These are phyloP conservation scores for Pugionium cornutum DNA, from an alignment of 345 rosid genomes.

Conservation along the genomic window DNA sequence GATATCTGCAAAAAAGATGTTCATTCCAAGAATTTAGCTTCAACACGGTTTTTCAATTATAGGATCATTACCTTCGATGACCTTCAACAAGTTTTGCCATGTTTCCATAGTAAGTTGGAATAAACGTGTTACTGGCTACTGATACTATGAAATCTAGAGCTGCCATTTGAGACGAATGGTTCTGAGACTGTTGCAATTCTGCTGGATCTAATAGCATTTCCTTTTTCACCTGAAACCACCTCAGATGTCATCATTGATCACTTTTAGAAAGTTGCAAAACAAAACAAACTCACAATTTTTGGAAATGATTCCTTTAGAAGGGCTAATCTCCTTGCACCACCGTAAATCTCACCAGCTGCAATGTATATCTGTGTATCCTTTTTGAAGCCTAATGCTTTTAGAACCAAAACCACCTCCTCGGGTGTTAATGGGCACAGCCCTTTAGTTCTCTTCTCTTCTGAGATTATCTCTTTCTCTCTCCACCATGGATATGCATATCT, in stretches of 20 bases:
- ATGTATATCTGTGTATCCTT: constrained; percentile 79
- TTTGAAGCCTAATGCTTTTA: constrained; percentile 71
- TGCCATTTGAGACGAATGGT: constrained; percentile 98
- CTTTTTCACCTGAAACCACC: constrained; percentile 68
- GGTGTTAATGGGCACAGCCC: constrained; percentile 94
- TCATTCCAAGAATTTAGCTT: background rate
- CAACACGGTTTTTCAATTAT: background rate
- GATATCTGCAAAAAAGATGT: constrained; percentile 49
- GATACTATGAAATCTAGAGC: constrained; percentile 90
- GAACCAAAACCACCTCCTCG: constrained; percentile 64
- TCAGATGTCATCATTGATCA: constrained; percentile 6
- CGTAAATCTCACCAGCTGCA: constrained; percentile 92
- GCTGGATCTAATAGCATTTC: constrained; percentile 69
- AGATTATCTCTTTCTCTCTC: constrained; percentile 89
- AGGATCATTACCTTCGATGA: constrained; percentile 68
- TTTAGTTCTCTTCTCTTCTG: constrained; percentile 68
- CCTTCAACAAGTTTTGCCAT: constrained; percentile 99
- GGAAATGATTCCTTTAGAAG: constrained; percentile 76
- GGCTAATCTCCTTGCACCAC: constrained; percentile 73
- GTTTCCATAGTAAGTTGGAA: constrained; percentile 92
- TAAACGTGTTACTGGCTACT: constrained; percentile 72
- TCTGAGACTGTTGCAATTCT: constrained; percentile 74
- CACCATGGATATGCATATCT: constrained; percentile 95
- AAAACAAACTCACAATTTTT: constrained; percentile 57
- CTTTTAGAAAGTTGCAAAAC: background rate